Evolutionary conservation across 2,329 filamentous ascomycete species (phyloP), one percentile per base, ranked within the genome.

Genomic region (Aspergillus candidus): DNA sequence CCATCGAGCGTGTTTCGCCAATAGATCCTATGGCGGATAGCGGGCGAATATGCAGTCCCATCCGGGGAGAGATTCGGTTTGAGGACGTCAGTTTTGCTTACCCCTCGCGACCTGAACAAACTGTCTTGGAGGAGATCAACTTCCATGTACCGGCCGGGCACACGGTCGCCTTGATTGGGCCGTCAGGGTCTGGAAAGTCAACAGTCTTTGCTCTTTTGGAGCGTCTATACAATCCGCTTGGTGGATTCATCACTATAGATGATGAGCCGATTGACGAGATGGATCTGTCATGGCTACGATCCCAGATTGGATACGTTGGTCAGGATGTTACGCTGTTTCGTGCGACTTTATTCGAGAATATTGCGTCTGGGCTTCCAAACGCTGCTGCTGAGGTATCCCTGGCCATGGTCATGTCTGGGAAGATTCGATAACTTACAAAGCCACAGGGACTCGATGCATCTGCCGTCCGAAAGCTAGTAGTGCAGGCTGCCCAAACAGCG

Each of bases 141-240:
- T 36, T 62, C 13, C 44, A 29, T 35, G 62, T 75, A 40, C 59
- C 66, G 15, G 67, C 69, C 1, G 75, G 75, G 8, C 68, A 77
- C n/a, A 76, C 72, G 38, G 65, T 72, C 4, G 76, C 74, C 1
- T 59, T 79, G 15, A 75, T 79, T 3, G 76, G 76, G 14, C 69
- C 74, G 1, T 76, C 71, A 2, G 76, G 77, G 11, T 76, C 72
- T 43, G 76, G 76, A 6, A 67, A 88, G 65, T 83, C 80, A 1
- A 86, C 80, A n/a, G 80, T 86, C 31, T 77, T 89, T 18, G 66
- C 65, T 4, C 65, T 79, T 0, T 61, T 77, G 11, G 71, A 75
- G 43, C 65, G 79, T 6, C 86, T 90, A 62, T 91, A 90, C 61
- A 77, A 85, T 35, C 64, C 79, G 0, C 70, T 77, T 15, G 69